Base-by-base conservation (phyloP, 495 filamentous ascomycete species). In the Aspergillus nidulans region DNA sequence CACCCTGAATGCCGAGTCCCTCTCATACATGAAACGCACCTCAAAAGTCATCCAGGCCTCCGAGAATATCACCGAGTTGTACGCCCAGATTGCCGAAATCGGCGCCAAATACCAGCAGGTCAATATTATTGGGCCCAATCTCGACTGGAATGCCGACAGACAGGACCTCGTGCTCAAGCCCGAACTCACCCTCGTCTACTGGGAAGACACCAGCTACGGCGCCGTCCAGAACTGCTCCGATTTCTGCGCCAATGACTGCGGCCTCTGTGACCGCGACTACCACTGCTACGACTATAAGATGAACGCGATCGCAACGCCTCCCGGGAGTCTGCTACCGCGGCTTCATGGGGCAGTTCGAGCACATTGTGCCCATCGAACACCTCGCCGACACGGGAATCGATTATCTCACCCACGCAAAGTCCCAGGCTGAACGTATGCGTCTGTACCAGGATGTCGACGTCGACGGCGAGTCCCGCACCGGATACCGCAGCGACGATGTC, bases 241-340 rank as follows among this genome's bases (percentile, higher is more conserved):
- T 43, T 63, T 47, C 60, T 63, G 60, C 52, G 48, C 60, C 43
- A 60, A 63, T 34, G 61, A 48, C 52, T 63, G 61, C 52, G 61
- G 61, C 18, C 18, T 46, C 55, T 63, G 61, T 48, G 48, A 55
- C 13, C 40, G 46, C 21, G 53, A 60, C 18, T 63, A 60, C 41
- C 38, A 55, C 39, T 63, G 61, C 61, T 63, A 63, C 25, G 61
- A 60, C 30, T 45, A 63, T 20, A 47, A 42, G 15, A 55, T 32
- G 10, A 50, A 60, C 20, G 57, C 54, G 32, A 28, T 46, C 43
- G 32, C 53, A 24, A 16, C 20, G 54, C 34, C 61, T 52, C 21
- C 51, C 45, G 18, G 61, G 61, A 36, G 46, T 60, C 39, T 63
- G 61, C 32, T 43, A 7, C 49, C 55, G 54, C 20, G 52, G 39